Evolutionary conservation across 768 basidiomycete genomes (phyloP).

Genomic region (Daedaleopsis sinensis): DNA sequence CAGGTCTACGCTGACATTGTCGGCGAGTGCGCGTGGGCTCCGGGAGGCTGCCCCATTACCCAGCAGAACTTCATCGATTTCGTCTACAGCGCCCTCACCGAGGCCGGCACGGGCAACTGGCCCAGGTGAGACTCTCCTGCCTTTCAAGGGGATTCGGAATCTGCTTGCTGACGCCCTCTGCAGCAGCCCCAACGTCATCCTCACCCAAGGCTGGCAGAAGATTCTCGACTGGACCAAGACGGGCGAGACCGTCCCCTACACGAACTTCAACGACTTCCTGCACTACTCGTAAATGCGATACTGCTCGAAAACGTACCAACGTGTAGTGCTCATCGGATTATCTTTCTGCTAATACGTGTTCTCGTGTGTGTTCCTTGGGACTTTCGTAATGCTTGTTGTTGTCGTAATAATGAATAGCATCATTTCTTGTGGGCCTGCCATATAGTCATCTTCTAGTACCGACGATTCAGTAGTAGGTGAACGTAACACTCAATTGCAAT

Average conservation of each 20-base stretch:
- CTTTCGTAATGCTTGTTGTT: too few species aligned
- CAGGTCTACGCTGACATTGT: constrained; percentile 22
- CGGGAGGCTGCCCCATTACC: constrained; percentile 26
- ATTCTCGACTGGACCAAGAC: neutral
- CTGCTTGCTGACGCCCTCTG: neutral
- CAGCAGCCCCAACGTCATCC: neutral
- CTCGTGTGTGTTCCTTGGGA: too few species aligned
- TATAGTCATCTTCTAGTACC: too few species aligned
- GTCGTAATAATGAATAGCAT: too few species aligned
- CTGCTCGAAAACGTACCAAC: too few species aligned
- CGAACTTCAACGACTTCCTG: constrained; percentile 2
- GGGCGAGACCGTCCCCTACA: neutral
- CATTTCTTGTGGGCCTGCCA: too few species aligned
- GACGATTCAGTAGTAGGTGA: too few species aligned
- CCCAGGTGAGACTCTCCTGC: neutral
- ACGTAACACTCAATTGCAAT: too few species aligned
- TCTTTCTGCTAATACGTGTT: too few species aligned
- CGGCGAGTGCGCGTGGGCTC: constrained; percentile 15
- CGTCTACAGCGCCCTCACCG: constrained; percentile 12
- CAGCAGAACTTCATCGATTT: constrained; percentile 29
- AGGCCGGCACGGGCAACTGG: neutral
- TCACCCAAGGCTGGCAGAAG: neutral
- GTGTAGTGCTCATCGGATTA: too few species aligned
- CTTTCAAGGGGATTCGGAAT: neutral
- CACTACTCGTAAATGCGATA: too few species aligned